Evolutionary conservation across 1,139 yeast genomes (phyloP).

Genomic region (Debaryomyces udenii): DNA sequence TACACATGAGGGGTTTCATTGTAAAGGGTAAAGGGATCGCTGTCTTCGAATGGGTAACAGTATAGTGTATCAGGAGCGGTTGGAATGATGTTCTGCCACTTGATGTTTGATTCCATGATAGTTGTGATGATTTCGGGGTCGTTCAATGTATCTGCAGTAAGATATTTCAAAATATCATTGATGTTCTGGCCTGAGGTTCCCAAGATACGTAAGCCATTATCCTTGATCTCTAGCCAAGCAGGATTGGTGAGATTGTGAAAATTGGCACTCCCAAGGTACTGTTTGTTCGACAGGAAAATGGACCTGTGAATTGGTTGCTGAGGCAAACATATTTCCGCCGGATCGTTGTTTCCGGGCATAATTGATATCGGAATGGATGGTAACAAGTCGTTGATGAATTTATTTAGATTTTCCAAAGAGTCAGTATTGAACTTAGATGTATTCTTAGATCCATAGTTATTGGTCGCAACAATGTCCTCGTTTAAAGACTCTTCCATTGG

Average conservation of each 20-base stretch:
- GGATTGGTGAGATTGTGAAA: slow-evolving; percentile 73
- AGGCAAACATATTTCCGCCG: slow-evolving; percentile 81
- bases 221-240: slow-evolving; percentile 53
- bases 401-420: slow-evolving; percentile 52
- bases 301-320: slow-evolving; percentile 87
- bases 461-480: slow-evolving; percentile 37
- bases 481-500: slow-evolving; percentile 25
- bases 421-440: slow-evolving; percentile 51
- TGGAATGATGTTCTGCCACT: slow-evolving; percentile 89
- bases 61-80: slow-evolving; percentile 96
- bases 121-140: slow-evolving; percentile 38
- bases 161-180: slow-evolving; percentile 72
- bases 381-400: slow-evolving; percentile 59
- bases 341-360: slow-evolving; percentile 86
- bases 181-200: slow-evolving; percentile 88
- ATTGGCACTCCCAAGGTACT: slow-evolving; percentile 42
- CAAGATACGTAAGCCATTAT: slow-evolving; percentile 58
- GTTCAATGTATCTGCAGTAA: slow-evolving; percentile 26
- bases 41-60: slow-evolving; percentile 80
- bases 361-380: slow-evolving; percentile 67
- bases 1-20: slow-evolving; percentile 82
- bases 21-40: slow-evolving; percentile 76
- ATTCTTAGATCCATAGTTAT: slow-evolving; percentile 57
- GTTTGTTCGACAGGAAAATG: slow-evolving; percentile 55
- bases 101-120: slow-evolving; percentile 67